phyloP scores from a whole-genome alignment of 352 stramenopile genomes.

The Phytophthora syringae region DNA sequence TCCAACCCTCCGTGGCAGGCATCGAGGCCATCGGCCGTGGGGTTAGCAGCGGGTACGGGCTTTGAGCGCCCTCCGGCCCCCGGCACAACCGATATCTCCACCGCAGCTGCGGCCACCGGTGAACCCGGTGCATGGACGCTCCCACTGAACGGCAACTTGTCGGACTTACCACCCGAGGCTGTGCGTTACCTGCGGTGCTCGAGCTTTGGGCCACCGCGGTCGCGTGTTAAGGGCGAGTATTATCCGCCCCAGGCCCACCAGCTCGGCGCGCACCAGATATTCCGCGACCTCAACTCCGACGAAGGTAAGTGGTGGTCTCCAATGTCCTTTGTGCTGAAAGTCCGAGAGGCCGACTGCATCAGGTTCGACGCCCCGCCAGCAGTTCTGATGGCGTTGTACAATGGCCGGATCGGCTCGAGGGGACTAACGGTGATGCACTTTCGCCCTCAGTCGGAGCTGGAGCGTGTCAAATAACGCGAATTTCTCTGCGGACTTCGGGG shows the following conservation, averaged over 20 bases:
- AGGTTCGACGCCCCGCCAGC: not conserved
- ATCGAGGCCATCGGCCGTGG: not conserved
- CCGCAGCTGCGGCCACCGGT: not conserved
- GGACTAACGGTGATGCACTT: conserved; percentile 15
- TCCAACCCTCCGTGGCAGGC: not conserved
- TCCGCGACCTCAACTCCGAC: not conserved
- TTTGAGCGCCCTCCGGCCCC: not conserved
- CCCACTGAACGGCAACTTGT: not conserved
- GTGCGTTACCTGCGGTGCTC: conserved; percentile 4
- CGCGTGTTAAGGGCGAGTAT: conserved; percentile 8
- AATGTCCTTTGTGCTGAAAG: conserved; percentile 10
- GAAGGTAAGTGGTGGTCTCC: conserved; percentile 10
- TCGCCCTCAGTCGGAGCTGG: conserved; percentile 6
- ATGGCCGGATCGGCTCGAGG: not conserved
- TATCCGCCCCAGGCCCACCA: conserved; percentile 6
- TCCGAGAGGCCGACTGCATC: conserved; percentile 2
- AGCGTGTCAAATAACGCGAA: conserved; percentile 3
- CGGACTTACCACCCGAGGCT: not conserved
- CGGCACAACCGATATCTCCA: not conserved
- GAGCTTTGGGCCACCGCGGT: not conserved
- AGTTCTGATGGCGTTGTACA: conserved; percentile 9
- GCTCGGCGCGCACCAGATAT: conserved; percentile 4
- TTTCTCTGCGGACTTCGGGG: conserved; percentile 5
- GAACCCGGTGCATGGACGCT: not conserved
- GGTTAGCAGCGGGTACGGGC: not conserved